phyloP scores from a whole-genome alignment of 352 stramenopile genomes.

The Phytophthora foliorum region DNA sequence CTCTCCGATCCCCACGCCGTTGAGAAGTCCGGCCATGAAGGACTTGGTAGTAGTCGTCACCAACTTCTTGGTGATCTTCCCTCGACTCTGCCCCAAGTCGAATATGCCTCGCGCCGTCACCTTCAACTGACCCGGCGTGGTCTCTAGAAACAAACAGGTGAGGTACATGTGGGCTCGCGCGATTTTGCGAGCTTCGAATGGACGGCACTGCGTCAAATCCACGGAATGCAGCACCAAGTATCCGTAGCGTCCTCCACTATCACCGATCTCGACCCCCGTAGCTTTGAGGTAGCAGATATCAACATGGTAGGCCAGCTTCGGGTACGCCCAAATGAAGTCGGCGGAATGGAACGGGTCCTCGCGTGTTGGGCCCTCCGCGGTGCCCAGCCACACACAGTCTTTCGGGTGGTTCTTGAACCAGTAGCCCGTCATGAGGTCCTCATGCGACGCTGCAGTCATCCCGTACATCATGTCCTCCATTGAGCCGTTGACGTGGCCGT shows the following conservation, averaged over 20 bases:
- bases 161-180: constrained; percentile 46
- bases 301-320: constrained; percentile 32
- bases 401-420: constrained; percentile 43
- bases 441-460: constrained; percentile 37
- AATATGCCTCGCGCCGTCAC: constrained; percentile 52
- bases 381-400: constrained; percentile 53
- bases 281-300: constrained; percentile 58
- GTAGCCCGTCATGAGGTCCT: constrained; percentile 49
- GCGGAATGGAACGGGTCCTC: constrained; percentile 53
- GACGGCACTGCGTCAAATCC: constrained; percentile 40
- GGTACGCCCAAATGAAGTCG: constrained; percentile 51
- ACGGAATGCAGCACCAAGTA: constrained; percentile 58
- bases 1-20: constrained; percentile 45
- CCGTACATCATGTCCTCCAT: constrained; percentile 64
- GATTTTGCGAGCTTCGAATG: constrained; percentile 38
- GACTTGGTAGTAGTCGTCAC: constrained; percentile 40
- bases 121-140: constrained; percentile 32
- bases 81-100: constrained; percentile 39
- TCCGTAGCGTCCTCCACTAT: constrained; percentile 42
- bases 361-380: constrained; percentile 29
- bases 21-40: constrained; percentile 44
- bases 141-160: constrained; percentile 48
- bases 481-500: constrained; percentile 45
- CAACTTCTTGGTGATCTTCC: constrained; percentile 29
- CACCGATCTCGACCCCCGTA: constrained; percentile 43